Conservation (phyloP, 2,329 filamentous ascomycete genomes). For the Incumbomyces lentus region DNA sequence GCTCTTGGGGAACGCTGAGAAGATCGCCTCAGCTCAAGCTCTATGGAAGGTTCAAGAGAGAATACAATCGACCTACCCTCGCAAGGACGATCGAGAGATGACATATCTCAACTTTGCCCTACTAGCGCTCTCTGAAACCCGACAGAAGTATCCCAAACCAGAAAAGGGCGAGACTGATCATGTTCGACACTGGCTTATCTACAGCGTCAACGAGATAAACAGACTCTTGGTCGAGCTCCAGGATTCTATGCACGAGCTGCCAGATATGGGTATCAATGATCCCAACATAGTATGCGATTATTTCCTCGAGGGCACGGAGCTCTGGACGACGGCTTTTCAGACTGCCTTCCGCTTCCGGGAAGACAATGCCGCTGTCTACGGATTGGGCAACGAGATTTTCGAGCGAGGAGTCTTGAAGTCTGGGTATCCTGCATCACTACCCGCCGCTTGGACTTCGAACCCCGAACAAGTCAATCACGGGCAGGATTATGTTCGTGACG, state of each 20-base stretch:
- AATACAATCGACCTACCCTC: slow-evolving; percentile 48
- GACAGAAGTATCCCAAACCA: slow-evolving; percentile 57
- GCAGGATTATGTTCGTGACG: slow-evolving; percentile 14
- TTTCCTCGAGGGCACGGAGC: slow-evolving; percentile 61
- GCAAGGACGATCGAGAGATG: slow-evolving; percentile 47
- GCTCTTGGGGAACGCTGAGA: slow-evolving; percentile 82
- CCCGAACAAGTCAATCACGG: slow-evolving; percentile 13
- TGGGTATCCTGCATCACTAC: slow-evolving; percentile 54
- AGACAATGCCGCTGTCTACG: slow-evolving; percentile 60
- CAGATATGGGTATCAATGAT: slow-evolving; percentile 50
- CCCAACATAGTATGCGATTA: slow-evolving; percentile 34
- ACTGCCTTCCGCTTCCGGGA: slow-evolving; percentile 61
- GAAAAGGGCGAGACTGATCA: slow-evolving; percentile 63
- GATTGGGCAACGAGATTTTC: slow-evolving; percentile 57
- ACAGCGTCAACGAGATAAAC: slow-evolving; percentile 62
- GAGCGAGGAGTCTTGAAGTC: slow-evolving; percentile 53
- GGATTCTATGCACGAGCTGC: slow-evolving; percentile 63
- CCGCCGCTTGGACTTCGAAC: slow-evolving; percentile 77
- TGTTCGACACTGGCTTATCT: slow-evolving; percentile 77
- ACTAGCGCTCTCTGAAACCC: slow-evolving; percentile 63
- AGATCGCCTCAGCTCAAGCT: slow-evolving; percentile 65
- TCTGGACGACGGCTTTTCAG: slow-evolving; percentile 56
- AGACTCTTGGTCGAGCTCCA: slow-evolving; percentile 70
- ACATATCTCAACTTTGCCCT: slow-evolving; percentile 66
- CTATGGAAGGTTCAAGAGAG: slow-evolving; percentile 75